Evolutionary conservation across 2,329 filamentous ascomycete species (phyloP), one percentile per base, ranked within the genome.

Genomic region (Tympanopsis confertula): DNA sequence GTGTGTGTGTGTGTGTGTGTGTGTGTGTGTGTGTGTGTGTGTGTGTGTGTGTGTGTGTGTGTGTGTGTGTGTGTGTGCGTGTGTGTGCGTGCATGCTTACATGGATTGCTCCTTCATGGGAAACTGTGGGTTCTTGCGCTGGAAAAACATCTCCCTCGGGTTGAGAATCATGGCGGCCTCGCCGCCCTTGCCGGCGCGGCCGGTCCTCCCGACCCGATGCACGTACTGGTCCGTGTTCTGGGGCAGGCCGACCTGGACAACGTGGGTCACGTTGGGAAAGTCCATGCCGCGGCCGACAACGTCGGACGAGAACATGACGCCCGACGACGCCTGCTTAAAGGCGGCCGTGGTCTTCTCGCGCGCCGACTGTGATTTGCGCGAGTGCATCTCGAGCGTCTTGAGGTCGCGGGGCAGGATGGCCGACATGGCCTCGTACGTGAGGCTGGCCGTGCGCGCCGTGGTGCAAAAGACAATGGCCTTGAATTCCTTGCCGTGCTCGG

Each of bases 251-350:
- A 82, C 74, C 54, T 82, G 77, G 28, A 82, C 76, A 37, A 82
- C 73, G 56, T 82, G 78, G 38, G 72, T 78, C 51, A 82, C 66
- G 79, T 55, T 77, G 68, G 62, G 80, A 70, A 61, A 82, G 78
- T 60, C 78, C 72, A 47, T 75, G 71, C 39, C 66, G 44, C 66
- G 61, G 19, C 66, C 65, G 14, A 63, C 67, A 38, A 70, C 66
- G 45, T 70, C 66, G n/a, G 66, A 68, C 3, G 66, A 68, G 45
- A 70, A 62, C 22, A 26, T 7, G 22, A 26, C 7, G 22, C 22
- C 22, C 7, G 22, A n/a, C 7, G 7, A 7, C 22, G 22, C 7
- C 22, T 26, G 7, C 22, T 26, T 26, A n/a, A 26, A 26, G 7
- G 22, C 22, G 7, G 7, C 22, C 7, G n/a, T 26, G 7, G 22